Base-by-base conservation (phyloP, 2,329 filamentous ascomycete species). In the Aplosporella prunicola region DNA sequence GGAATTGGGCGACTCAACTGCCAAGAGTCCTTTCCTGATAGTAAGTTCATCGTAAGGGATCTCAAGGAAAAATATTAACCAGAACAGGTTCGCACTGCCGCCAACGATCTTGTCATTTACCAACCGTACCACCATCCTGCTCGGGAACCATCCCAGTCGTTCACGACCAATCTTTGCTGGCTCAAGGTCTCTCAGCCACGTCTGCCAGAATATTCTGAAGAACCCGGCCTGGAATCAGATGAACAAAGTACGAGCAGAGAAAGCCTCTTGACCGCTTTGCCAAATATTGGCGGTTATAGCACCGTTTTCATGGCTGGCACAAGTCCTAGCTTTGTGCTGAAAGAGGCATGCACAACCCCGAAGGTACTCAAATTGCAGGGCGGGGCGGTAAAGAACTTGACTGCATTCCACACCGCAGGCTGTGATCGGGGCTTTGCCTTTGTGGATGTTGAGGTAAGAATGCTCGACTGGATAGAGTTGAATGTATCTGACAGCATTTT, bases 371-470 rank as follows among this genome's bases (percentile, higher is more conserved):
- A 75, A 9, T 64, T 95, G 1, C 75, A 80, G 43, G 80, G 82
- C 0, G 66, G 70, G 10, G 73, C 74, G 6, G 77, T 89, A 3
- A 73, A 78, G 25, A 77, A 79, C 33, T 69, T 96, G 49, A 84
- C 79, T 45, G 66, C 76, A 1, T 85, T 94, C 55, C 76, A 93
- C 54, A 87, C 80, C 0, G 73, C 78, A 37, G 78, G 76, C 5
- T 91, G 84, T 52, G 78, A 88, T 40, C 71, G 76, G 39, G 88
- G 88, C 0, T 93, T 95, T 53, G 81, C 88, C 26, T 91, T 87
- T 51, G 70, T 85, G 17, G 82, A 93, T 59, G 71, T 68, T 11
- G 57, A 64, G 44, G 69, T 69, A 50, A 47, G 52, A n/a, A n/a
- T n/a, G n/a, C n/a, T n/a, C n/a, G n/a, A n/a, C n/a, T 40, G 7